Evolutionary conservation across 768 basidiomycete species (phyloP).

Genomic region (Termitomyces sp.): DNA sequence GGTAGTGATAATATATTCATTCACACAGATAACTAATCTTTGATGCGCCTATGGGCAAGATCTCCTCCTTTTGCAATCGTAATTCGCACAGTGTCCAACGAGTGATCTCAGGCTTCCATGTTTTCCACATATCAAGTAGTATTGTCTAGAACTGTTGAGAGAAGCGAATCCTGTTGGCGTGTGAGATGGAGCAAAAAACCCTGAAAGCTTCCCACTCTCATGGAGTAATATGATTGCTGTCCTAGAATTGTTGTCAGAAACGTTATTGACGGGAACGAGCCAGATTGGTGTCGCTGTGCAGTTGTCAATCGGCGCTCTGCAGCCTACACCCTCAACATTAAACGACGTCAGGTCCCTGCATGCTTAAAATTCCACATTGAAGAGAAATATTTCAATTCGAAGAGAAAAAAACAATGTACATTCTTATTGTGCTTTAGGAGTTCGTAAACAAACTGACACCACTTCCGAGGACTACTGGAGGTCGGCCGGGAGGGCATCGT

Average conservation of each 20-base stretch:
- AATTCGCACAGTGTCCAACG: not conserved
- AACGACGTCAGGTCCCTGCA: not conserved
- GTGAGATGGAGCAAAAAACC: not conserved
- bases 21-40: constrained; percentile 1
- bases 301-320: not conserved
- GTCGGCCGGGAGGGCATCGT: constrained; percentile 1
- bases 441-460: not conserved
- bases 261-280: not conserved
- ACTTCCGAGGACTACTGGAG: not conserved
- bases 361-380: not conserved
- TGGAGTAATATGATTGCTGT: not conserved
- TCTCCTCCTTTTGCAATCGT: not conserved
- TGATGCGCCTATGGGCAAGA: not conserved
- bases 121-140: not conserved
- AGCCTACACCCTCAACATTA: not conserved
- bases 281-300: not conserved
- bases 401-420: not conserved
- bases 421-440: not conserved
- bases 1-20: not conserved
- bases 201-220: not conserved
- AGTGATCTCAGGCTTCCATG: not conserved
- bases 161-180: not conserved
- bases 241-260: not conserved
- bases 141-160: not conserved
- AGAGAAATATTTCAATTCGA: not conserved